These are phyloP conservation scores for Mallotus nudiflorus DNA, from an alignment of 345 rosid genomes.

Conservation along the genomic window DNA sequence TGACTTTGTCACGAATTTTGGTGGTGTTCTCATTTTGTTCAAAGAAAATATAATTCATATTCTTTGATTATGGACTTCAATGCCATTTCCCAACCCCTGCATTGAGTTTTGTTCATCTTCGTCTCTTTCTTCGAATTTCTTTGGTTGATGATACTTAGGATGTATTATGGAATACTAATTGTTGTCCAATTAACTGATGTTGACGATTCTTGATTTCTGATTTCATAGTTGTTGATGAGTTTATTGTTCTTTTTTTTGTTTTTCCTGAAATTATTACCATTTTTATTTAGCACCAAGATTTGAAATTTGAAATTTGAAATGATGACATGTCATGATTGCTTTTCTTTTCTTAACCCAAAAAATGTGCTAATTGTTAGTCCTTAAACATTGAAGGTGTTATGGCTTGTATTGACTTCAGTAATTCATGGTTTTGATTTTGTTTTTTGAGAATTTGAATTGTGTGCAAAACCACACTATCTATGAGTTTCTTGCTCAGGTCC, in stretches of 20 bases:
- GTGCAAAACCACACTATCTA: background rate
- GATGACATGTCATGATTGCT: background rate
- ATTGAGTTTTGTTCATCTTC: background rate
- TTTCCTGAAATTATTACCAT: background rate
- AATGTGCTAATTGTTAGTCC: background rate
- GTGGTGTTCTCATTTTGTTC: too few species aligned
- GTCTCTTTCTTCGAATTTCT: background rate
- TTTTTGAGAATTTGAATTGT: background rate
- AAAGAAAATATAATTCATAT: too few species aligned
- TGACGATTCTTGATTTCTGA: background rate
- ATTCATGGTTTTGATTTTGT: background rate
- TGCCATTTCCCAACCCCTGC: background rate
- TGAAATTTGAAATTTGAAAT: background rate
- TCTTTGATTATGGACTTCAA: background rate
- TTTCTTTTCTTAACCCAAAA: background rate
- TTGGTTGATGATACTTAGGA: too few species aligned
- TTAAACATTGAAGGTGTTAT: background rate
- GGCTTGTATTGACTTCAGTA: background rate
- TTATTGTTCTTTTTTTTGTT: background rate
- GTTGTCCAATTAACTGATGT: background rate
- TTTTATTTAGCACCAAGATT: background rate
- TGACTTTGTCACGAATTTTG: too few species aligned
- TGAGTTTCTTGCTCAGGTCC: background rate
- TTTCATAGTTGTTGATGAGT: background rate
- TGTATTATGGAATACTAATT: background rate